These are phyloP conservation scores for Alternaria rosae DNA, from an alignment of 2,329 filamentous ascomycete species.

Conservation along the genomic window DNA sequence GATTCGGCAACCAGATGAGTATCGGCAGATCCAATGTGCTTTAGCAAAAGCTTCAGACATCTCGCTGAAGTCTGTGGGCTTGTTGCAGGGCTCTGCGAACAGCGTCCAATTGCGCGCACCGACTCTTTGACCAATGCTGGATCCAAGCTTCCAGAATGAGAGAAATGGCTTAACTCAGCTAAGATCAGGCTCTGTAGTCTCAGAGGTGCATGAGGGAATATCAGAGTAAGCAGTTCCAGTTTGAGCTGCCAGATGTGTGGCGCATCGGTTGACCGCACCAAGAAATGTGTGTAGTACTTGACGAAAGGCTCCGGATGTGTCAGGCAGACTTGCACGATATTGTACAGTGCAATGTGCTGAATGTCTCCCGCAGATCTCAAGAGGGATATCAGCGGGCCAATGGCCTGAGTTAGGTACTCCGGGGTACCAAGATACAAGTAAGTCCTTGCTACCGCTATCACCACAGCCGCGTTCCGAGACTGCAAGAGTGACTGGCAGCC, in stretches of 20 bases:
- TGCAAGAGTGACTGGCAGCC: conserved; percentile 84
- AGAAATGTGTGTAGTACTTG: conserved; percentile 86
- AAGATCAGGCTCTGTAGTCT: conserved; percentile 86
- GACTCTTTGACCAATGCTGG: conserved; percentile 84
- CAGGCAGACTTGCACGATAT: conserved; percentile 92
- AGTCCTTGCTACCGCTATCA: conserved; percentile 83
- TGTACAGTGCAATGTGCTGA: conserved; percentile 88
- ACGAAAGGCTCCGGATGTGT: conserved; percentile 80
- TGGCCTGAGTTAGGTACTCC: conserved; percentile 75
- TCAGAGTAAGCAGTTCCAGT: conserved; percentile 85
- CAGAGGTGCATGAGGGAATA: conserved; percentile 82
- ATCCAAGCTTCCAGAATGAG: conserved; percentile 82
- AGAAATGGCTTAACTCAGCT: conserved; percentile 93
- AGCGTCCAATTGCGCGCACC: conserved; percentile 90
- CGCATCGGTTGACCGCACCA: conserved; percentile 80
- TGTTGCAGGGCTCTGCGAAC: conserved; percentile 70
- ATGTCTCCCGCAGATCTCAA: conserved; percentile 86
- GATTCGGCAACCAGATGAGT: conserved; percentile 90
- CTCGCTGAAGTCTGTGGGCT: conserved; percentile 64
- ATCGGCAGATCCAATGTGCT: conserved; percentile 87
- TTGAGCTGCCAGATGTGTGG: conserved; percentile 89
- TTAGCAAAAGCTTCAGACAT: conserved; percentile 82
- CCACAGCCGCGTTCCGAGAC: conserved; percentile 90
- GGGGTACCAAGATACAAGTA: conserved; percentile 85
- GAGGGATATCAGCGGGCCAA: conserved; percentile 86